Base-by-base conservation (phyloP, 2,329 filamentous ascomycete genomes). In the Fusarium tanahbumbuense region DNA sequence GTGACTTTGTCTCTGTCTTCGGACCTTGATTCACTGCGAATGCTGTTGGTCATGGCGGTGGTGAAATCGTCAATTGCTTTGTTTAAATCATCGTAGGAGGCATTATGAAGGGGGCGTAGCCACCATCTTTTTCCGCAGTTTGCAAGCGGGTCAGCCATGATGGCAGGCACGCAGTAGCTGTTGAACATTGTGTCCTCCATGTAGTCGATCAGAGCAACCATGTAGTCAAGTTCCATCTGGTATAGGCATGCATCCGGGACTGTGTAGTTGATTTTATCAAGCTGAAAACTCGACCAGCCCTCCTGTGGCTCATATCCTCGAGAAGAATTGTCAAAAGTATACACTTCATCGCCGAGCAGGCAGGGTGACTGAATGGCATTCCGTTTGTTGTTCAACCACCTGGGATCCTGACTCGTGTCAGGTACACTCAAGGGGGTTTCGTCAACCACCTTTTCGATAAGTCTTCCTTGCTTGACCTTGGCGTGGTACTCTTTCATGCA, bases 401-500 rank as follows among this genome's bases (percentile, higher is more conserved):
- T 3, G 10, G 25, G 25, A 27, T 27, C 25, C 25, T 27, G 8
- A 27, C 2, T 3, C 25, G 25, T 3, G 9, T 27, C 25, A 27
- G 25, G 25, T 10, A 10, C 4, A 27, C 27, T 13, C 5, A 52
- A 27, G 3, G 37, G 45, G 7, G 20, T 9, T 16, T 45, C 20
- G 0, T 8, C 18, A 16, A 62, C 27, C 0, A 62, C 25, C 6
- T 47, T 45, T 22, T 62, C 60, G 2, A 32, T 8, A 1, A 62
- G 46, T 2, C 25, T n/a, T 23, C 40, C 41, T 3, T 22, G 5
- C 12, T 62, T 59, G 0, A 62, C 20, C n/a, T 28, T 15, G 27
- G 40, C 60, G 12, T 62, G 16, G 16, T 62, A 62, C 10, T 62
- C 28, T 12, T 62, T 62, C 12, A 62, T n/a, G 8, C 60, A 62